Percentiles rank a stretch among this genome's conserved stretches.
phyloP scores from a whole-genome alignment of 352 stramenopile genomes.

The Globisporangium nagaii region DNA sequence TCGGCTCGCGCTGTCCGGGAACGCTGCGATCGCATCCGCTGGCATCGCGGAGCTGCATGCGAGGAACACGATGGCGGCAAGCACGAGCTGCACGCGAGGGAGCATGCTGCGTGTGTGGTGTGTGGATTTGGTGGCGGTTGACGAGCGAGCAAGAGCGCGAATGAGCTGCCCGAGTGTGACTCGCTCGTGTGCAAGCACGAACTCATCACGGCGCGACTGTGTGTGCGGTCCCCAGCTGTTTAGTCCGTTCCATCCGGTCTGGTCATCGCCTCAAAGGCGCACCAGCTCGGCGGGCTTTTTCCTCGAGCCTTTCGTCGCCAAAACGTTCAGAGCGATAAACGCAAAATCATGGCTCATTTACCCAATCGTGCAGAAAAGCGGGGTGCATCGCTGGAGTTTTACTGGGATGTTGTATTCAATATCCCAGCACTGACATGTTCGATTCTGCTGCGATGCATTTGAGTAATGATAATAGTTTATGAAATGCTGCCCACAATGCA shows the following conservation, averaged over 20 bases:
- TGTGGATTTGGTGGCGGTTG: background rate
- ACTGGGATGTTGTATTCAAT: background rate
- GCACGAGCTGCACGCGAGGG: background rate
- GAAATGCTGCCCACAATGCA: too few species aligned
- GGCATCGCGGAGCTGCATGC: background rate
- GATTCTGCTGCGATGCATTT: too few species aligned
- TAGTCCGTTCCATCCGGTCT: background rate
- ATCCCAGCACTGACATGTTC: too few species aligned
- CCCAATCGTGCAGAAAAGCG: background rate
- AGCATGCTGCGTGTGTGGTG: background rate
- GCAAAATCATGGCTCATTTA: background rate
- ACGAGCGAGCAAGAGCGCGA: background rate
- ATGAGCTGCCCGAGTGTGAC: background rate
- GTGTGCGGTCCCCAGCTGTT: background rate
- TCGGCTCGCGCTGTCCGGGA: constrained; percentile 1
- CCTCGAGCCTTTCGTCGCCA: background rate
- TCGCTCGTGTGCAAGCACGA: background rate
- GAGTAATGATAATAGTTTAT: too few species aligned
- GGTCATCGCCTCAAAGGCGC: background rate
- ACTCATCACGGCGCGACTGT: background rate
- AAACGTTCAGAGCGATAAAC: background rate
- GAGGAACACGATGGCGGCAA: background rate
- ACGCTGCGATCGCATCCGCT: background rate
- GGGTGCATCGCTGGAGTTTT: background rate
- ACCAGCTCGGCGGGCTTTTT: background rate